phyloP scores from a whole-genome alignment of 1,139 yeast species.

The Geotrichum restrictum region DNA sequence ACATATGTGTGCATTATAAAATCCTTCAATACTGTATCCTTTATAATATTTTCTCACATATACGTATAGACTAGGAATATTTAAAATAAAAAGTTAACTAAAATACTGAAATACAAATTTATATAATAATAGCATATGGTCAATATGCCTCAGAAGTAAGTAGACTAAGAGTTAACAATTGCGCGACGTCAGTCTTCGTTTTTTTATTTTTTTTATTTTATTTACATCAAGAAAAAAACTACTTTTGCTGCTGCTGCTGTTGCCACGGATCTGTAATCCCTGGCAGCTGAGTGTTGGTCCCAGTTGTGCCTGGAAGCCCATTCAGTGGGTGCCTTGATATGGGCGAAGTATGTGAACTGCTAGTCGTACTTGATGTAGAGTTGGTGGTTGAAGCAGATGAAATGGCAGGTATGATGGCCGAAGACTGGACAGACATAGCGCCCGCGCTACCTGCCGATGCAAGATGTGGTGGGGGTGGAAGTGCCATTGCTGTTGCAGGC shows the following conservation, averaged over 20 bases:
- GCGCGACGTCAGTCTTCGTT: no score
- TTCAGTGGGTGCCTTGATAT: background rate
- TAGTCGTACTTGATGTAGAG: background rate
- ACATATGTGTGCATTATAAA: no score
- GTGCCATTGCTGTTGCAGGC: background rate
- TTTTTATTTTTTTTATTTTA: no score
- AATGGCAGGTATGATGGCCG: background rate
- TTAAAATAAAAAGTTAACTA: background rate
- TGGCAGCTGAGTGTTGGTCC: background rate
- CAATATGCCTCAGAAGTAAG: background rate
- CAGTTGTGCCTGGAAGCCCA: background rate
- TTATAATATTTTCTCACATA: no score
- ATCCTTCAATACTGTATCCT: no score
- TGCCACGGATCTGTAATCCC: background rate
- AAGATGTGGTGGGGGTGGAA: background rate
- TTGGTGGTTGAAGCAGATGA: no score
- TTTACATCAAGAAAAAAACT: background rate
- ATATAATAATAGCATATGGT: background rate
- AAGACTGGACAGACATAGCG: background rate
- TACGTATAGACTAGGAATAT: background rate
- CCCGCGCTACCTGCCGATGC: background rate
- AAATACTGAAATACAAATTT: background rate
- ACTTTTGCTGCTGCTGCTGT: background rate
- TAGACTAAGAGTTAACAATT: background rate
- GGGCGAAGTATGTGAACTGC: constrained; percentile 1